A percentile compares a stretch with the other conserved stretches of the same genome.
phyloP scores from a whole-genome alignment of 257 asterid species.

The Solanum arcanum region DNA sequence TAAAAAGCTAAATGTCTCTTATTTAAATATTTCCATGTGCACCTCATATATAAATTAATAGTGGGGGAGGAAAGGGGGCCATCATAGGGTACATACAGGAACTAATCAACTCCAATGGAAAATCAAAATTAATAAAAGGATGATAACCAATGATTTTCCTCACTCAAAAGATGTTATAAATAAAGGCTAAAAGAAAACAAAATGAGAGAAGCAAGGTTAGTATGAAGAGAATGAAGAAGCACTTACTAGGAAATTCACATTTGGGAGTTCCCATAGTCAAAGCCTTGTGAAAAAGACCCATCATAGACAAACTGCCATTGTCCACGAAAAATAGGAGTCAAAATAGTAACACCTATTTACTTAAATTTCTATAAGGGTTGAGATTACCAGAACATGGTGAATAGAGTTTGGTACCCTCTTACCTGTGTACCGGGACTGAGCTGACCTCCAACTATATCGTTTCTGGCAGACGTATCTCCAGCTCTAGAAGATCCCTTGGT shows the following conservation, averaged over 20 bases:
- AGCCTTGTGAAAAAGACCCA: constrained; percentile 38
- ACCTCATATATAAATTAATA: background rate
- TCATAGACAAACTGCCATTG: constrained; percentile 46
- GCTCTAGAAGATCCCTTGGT: constrained; percentile 43
- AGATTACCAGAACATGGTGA: background rate
- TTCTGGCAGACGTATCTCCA: constrained; percentile 31
- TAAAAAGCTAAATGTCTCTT: background rate
- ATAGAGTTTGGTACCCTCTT: background rate
- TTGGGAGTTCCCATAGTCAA: constrained; percentile 41
- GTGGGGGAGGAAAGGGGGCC: background rate
- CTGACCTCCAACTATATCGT: constrained; percentile 28
- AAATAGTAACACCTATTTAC: background rate
- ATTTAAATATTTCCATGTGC: background rate
- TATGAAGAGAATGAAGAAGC: background rate
- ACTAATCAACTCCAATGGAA: background rate
- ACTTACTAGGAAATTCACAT: constrained; percentile 36
- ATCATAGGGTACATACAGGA: background rate
- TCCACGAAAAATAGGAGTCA: background rate
- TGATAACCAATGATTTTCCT: background rate
- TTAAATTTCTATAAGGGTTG: background rate
- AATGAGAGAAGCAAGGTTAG: background rate
- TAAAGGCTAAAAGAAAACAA: background rate
- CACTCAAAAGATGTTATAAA: background rate
- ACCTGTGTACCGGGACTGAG: constrained; percentile 37
- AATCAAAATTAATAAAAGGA: background rate